Evolutionary conservation across 116 monocot species (phyloP).

Genomic region (Thalassia testudinum): DNA sequence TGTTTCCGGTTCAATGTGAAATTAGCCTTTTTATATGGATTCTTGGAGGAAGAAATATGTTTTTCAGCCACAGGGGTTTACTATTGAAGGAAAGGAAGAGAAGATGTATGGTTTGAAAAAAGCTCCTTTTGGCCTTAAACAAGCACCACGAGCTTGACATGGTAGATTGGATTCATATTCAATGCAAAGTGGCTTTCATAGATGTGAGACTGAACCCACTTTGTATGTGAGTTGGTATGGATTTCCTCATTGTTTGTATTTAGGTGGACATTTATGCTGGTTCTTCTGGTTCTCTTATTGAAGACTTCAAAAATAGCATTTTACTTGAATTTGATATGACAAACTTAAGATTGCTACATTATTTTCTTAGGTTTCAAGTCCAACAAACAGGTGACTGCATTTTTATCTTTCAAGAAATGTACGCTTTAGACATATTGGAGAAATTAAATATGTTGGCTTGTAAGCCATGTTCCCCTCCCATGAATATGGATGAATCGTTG

Average conservation of each 20-base stretch:
- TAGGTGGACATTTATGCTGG: conserved; percentile 10
- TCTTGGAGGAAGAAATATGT: not conserved
- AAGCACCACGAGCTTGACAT: not conserved
- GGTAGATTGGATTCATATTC: not conserved
- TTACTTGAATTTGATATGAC: not conserved
- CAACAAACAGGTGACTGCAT: not conserved
- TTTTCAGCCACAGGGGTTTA: not conserved
- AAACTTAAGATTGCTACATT: not conserved
- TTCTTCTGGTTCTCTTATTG: not conserved
- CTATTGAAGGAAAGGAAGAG: not conserved
- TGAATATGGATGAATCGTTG: not conserved
- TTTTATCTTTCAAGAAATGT: not conserved
- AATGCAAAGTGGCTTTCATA: not conserved
- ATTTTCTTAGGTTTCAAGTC: not conserved
- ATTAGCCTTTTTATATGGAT: not conserved
- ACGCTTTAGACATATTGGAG: not conserved
- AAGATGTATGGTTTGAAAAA: not conserved
- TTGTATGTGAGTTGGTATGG: not conserved
- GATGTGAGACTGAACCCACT: not conserved
- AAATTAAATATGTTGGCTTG: too few relatives aligned
- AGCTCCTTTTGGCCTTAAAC: not conserved
- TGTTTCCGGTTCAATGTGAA: not conserved
- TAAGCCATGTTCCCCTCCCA: too few relatives aligned
- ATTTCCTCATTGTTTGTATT: conserved; percentile 2
- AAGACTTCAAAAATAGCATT: not conserved